These are phyloP conservation scores for Cutaneotrichosporon mucoides DNA, from an alignment of 1,284 basidiomycete genomes.

Conservation along the genomic window DNA sequence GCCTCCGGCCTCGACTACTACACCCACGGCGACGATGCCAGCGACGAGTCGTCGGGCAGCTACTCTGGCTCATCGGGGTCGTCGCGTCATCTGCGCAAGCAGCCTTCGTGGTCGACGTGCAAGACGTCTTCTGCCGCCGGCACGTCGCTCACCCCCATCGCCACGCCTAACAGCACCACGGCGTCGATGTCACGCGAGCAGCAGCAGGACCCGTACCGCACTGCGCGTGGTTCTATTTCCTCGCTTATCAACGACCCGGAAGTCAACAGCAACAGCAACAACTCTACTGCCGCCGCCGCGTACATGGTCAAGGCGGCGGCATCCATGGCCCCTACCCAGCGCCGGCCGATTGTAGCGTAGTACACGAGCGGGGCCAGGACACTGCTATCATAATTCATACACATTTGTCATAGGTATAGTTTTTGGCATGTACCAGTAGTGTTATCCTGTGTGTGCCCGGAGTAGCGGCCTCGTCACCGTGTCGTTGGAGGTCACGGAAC, in stretches of 20 bases:
- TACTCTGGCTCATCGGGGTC: neutral
- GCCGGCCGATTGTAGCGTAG: slow-evolving; percentile 4
- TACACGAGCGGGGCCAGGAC: neutral
- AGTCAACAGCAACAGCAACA: neutral
- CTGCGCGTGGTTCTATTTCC: neutral
- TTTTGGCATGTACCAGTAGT: slow-evolving; percentile 2
- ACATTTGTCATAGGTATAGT: slow-evolving; percentile 4
- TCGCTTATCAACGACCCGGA: neutral
- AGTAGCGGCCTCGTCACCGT: too few relatives aligned
- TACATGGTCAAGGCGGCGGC: slow-evolving; percentile 6
- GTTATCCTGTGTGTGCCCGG: neutral
- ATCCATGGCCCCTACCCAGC: neutral
- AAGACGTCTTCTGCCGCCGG: slow-evolving; percentile 9
- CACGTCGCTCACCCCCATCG: slow-evolving; percentile 11
- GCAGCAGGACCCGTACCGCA: slow-evolving; percentile 3
- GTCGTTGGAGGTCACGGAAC: too few relatives aligned
- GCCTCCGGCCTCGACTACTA: slow-evolving; percentile 2
- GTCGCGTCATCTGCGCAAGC: slow-evolving; percentile 10
- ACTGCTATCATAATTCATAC: neutral
- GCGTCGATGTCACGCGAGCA: neutral
- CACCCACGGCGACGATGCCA: neutral
- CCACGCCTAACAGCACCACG: slow-evolving; percentile 10
- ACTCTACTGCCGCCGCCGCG: neutral
- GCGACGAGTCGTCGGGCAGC: slow-evolving; percentile 7
- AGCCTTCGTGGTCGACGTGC: slow-evolving; percentile 18